Base-by-base conservation (phyloP, 768 basidiomycete species). In the Lyophyllum decastes region DNA sequence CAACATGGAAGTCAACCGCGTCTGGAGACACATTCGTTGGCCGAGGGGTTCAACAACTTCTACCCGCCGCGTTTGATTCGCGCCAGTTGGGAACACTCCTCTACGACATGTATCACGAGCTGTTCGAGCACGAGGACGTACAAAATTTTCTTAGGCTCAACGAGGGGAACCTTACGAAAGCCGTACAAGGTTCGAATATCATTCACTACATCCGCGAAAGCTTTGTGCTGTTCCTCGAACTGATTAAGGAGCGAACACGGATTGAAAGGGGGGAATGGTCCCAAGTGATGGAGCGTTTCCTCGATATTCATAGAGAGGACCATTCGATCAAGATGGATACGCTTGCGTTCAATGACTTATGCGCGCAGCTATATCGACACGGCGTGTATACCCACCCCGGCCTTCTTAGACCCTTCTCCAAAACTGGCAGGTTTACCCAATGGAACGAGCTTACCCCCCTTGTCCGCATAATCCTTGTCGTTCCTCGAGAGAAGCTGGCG, bases 131-230 rank as follows among this genome's bases (percentile, higher is more conserved):
- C 11, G 81, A 84, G 50, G 64, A 76, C 7, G 5, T 44, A n/a
- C 52, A 26, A 17, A 22, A n/a, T 50, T 11, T 62, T 19, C 25
- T 40, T 21, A 41, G 54, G 25, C 24, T 60, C 58, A 52, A 59
- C 30, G 27, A 54, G 26, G 35, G 46, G 25, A 46, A 30, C 27
- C 2, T 48, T 19, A 1, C 22, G 19, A 54, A 47, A 26, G 61
- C 61, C 0, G 16, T 74, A 1, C n/a, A 45, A 4, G 64, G 62
- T 17, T 61, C 66, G 11, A 64, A 56, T 27, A 57, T 72, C 27
- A 25, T 76, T 21, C 81, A 81, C 58, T 85, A 87, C 60, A 74
- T 68, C 10, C 77, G 86, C 12, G 70, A 71, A 35, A 78, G 75
- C 30, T 84, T 86, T 51, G 82, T 71, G 1, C 60, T 72, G 2